Conservation (phyloP, 768 basidiomycete genomes). For the Multifurca ochricompacta region DNA sequence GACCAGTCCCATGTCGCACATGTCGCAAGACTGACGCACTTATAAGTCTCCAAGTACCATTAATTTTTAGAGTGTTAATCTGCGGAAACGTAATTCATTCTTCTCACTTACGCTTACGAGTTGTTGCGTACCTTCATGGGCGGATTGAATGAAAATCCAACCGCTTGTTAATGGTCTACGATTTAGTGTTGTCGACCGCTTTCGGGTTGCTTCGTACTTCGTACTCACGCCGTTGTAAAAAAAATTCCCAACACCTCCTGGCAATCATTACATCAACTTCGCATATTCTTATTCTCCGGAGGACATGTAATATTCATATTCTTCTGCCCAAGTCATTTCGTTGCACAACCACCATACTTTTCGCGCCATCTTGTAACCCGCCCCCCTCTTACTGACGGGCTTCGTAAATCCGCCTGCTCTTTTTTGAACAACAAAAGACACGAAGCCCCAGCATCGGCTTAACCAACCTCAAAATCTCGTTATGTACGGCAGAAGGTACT, state of each 20-base stretch:
- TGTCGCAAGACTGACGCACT: conserved; percentile 2
- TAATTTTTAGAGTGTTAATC: neutral
- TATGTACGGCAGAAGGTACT: no score
- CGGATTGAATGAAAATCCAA: conserved; percentile 2
- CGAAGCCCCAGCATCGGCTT: neutral
- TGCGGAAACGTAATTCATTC: neutral
- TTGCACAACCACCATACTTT: neutral
- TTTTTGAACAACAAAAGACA: no score
- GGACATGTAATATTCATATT: neutral
- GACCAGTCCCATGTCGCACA: no score
- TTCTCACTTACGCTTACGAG: neutral
- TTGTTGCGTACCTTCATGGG: neutral
- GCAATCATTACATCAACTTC: neutral
- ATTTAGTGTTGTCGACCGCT: neutral
- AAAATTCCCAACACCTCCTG: neutral
- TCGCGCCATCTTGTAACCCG: no score
- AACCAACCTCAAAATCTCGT: neutral
- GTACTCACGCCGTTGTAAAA: neutral
- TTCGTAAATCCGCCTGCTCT: neutral
- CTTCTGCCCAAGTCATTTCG: neutral
- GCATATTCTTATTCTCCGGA: neutral
- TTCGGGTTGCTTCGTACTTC: neutral
- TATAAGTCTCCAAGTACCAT: neutral
- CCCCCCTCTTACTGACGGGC: no score
- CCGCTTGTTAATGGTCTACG: conserved; percentile 2